Conservation (phyloP, 75 land plant genomes). For the Cupressus sempervirens region DNA sequence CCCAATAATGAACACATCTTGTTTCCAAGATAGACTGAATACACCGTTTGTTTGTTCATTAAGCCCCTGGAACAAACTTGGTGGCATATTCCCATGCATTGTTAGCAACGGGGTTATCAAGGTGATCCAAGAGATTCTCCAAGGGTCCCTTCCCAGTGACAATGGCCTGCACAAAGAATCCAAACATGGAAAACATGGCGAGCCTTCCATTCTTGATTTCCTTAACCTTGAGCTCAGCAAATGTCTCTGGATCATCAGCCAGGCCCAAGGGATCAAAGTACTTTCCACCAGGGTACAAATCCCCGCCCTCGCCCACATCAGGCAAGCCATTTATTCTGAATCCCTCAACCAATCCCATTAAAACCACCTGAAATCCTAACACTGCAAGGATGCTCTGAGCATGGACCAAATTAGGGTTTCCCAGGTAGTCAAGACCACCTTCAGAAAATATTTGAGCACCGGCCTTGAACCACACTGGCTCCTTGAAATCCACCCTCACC, state of each 20-base stretch:
- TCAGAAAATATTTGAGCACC: conserved; percentile 95
- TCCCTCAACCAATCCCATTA: conserved; percentile 90
- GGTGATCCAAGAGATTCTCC: conserved; percentile 84
- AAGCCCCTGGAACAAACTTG: conserved; percentile 74
- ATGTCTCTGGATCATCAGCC: conserved; percentile 85
- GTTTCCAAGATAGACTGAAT: conserved; percentile 1
- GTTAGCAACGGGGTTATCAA: conserved; percentile 82
- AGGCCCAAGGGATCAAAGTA: conserved; percentile 58
- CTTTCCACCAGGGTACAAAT: conserved; percentile 83
- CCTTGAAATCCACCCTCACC: conserved; percentile 79
- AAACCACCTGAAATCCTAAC: conserved; percentile 72
- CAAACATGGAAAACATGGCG: conserved; percentile 92
- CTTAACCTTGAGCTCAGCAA: conserved; percentile 89
- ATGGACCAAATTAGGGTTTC: conserved; percentile 89
- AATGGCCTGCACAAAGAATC: conserved; percentile 89
- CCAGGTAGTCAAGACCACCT: conserved; percentile 92
- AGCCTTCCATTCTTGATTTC: conserved; percentile 86
- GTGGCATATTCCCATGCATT: conserved; percentile 93
- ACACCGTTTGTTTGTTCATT: background rate
- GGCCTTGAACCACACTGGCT: conserved; percentile 95
- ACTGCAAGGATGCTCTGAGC: conserved; percentile 96
- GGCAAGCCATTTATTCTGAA: conserved; percentile 78
- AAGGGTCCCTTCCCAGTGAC: conserved; percentile 85
- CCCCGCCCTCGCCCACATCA: conserved; percentile 78
- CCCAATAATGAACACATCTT: background rate